Evolutionary conservation across 208 protist species (phyloP).

Genomic region (Angomonas desouzai): DNA sequence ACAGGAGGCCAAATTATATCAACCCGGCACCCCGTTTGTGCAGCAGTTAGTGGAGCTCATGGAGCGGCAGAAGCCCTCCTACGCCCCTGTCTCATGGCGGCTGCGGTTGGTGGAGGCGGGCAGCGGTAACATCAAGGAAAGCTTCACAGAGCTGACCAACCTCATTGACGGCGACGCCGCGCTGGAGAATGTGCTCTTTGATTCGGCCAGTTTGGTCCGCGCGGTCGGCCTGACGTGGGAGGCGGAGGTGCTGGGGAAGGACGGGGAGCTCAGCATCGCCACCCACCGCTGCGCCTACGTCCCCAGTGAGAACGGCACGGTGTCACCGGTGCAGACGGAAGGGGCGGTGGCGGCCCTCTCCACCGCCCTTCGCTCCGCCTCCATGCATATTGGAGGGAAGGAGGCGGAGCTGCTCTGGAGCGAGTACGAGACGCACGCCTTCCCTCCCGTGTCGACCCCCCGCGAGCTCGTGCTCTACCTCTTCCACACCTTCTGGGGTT

Average conservation of each 20-base stretch:
- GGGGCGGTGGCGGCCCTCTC: slow-evolving; percentile 62
- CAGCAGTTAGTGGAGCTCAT: slow-evolving; percentile 60
- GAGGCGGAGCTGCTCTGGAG: slow-evolving; percentile 75
- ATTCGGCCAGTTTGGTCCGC: neutral
- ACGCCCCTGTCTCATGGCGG: slow-evolving; percentile 61
- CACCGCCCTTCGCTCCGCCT: slow-evolving; percentile 63
- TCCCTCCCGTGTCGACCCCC: slow-evolving; percentile 25
- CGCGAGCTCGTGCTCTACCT: slow-evolving; percentile 57
- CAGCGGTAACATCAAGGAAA: neutral
- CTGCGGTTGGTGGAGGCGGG: slow-evolving; percentile 20
- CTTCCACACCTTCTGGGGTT: slow-evolving; percentile 69
- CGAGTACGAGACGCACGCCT: slow-evolving; percentile 73
- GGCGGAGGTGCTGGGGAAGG: slow-evolving; percentile 64
- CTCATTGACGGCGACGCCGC: slow-evolving; percentile 16
- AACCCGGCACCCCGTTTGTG: slow-evolving; percentile 45
- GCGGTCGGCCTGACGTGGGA: slow-evolving; percentile 23
- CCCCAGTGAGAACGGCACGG: neutral
- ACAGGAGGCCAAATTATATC: slow-evolving; percentile 39
- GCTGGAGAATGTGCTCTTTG: neutral
- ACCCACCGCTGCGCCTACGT: slow-evolving; percentile 34
- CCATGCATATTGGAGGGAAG: slow-evolving; percentile 45
- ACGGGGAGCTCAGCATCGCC: slow-evolving; percentile 68
- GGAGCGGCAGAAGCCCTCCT: slow-evolving; percentile 37
- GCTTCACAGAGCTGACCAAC: neutral
- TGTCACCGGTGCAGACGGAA: slow-evolving; percentile 18